phyloP scores from a whole-genome alignment of 2,329 filamentous ascomycete species.

The Colletotrichum magnum region DNA sequence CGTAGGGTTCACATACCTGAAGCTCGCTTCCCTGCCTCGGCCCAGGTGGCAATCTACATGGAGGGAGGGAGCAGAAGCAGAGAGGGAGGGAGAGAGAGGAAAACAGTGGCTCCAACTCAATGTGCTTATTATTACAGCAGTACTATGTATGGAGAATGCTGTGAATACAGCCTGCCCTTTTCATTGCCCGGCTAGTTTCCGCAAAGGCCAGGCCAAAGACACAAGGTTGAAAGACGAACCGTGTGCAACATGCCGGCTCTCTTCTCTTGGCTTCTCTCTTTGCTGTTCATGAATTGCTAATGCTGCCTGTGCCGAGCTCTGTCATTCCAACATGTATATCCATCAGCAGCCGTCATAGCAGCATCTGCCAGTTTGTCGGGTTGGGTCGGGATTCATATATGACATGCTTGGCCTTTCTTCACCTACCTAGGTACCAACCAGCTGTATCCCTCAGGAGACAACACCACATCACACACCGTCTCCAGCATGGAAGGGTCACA shows the following conservation, averaged over 20 bases:
- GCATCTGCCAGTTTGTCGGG: background rate
- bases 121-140: conserved; percentile 22
- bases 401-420: conserved; percentile 32
- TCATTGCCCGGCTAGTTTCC: conserved; percentile 16
- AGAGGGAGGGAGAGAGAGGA: background rate
- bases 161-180: conserved; percentile 26
- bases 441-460: conserved; percentile 12
- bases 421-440: conserved; percentile 1
- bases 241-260: conserved; percentile 34
- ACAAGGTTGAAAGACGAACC: conserved; percentile 32
- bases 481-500: conserved; percentile 27
- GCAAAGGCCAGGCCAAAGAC: conserved; percentile 25
- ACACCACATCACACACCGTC: background rate
- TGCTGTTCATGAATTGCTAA: conserved; percentile 31
- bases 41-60: conserved; percentile 34
- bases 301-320: conserved; percentile 21
- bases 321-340: conserved; percentile 35
- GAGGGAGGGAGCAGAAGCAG: background rate
- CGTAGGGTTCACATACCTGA: conserved; percentile 15
- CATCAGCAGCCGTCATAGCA: conserved; percentile 7
- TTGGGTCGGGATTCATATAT: conserved; percentile 37
- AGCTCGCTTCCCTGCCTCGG: conserved; percentile 30
- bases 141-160: conserved; percentile 23
- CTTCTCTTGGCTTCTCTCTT: conserved; percentile 37
- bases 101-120: conserved; percentile 23